Conservation (phyloP, 306 rosid genomes). For the Trifolium repens region DNA sequence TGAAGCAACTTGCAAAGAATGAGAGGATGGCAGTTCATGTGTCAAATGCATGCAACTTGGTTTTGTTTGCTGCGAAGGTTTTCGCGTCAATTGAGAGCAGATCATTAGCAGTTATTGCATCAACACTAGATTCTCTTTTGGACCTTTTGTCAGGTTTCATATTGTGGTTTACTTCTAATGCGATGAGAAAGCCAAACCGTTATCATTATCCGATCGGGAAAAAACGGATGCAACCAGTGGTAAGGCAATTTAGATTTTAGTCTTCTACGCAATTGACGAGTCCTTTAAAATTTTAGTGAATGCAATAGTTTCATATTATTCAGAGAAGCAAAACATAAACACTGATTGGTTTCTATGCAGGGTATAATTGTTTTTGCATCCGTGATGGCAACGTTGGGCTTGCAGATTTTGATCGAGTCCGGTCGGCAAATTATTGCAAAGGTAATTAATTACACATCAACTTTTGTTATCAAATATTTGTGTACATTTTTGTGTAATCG, state of each 20-base stretch:
- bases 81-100: slow-evolving; percentile 70
- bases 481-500: neutral
- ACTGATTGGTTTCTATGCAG: slow-evolving; percentile 48
- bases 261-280: neutral
- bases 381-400: slow-evolving; percentile 82
- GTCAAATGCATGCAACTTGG: slow-evolving; percentile 65
- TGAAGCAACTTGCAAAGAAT: slow-evolving; percentile 67
- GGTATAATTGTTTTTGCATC: slow-evolving; percentile 91
- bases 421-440: slow-evolving; percentile 47
- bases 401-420: slow-evolving; percentile 79
- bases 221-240: slow-evolving; percentile 89
- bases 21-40: slow-evolving; percentile 64
- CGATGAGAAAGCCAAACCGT: slow-evolving; percentile 74
- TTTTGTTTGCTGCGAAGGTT: slow-evolving; percentile 73
- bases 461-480: slow-evolving; percentile 22
- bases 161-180: slow-evolving; percentile 74
- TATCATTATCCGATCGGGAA: slow-evolving; percentile 84
- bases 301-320: neutral
- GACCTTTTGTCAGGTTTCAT: slow-evolving; percentile 89
- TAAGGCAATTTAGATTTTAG: slow-evolving; percentile 36
- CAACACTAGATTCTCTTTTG: slow-evolving; percentile 83
- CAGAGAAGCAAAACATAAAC: neutral
- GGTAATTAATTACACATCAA: slow-evolving; percentile 40
- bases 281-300: neutral
- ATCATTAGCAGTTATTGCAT: slow-evolving; percentile 83